These are phyloP conservation scores for Exophiala spinifera DNA, from an alignment of 2,329 filamentous ascomycete genomes.

Conservation along the genomic window DNA sequence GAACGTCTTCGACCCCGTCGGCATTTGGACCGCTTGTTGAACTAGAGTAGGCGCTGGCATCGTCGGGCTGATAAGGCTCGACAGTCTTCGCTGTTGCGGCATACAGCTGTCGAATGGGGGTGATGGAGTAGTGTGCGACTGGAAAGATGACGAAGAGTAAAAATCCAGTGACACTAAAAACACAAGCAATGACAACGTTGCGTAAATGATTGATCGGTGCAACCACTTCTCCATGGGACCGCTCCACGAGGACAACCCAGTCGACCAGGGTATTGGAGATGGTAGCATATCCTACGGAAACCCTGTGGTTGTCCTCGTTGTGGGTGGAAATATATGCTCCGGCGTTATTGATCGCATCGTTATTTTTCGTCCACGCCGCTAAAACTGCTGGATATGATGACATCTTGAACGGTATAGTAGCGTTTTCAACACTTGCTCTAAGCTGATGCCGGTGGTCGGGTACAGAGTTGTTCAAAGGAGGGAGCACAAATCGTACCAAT, in stretches of 20 bases:
- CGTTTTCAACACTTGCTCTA: conserved; percentile 26
- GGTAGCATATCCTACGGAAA: conserved; percentile 78
- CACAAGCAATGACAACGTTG: conserved; percentile 75
- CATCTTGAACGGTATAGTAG: conserved; percentile 57
- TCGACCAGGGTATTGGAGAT: conserved; percentile 67
- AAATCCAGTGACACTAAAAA: conserved; percentile 76
- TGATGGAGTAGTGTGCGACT: conserved; percentile 75
- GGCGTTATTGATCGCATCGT: conserved; percentile 59
- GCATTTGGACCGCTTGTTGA: conserved; percentile 32
- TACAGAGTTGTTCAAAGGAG: conserved; percentile 21
- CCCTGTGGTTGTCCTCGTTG: conserved; percentile 67
- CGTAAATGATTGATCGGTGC: conserved; percentile 71
- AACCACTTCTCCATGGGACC: conserved; percentile 70
- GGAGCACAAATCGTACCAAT: conserved; percentile 26
- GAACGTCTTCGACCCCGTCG: conserved; percentile 49
- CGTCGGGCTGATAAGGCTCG: conserved; percentile 47
- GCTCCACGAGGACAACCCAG: conserved; percentile 81
- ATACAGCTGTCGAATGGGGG: conserved; percentile 74
- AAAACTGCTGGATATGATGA: conserved; percentile 61
- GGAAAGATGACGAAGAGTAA: conserved; percentile 71
- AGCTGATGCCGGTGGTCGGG: conserved; percentile 21
- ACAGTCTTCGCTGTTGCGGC: conserved; percentile 72
- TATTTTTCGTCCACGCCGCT: conserved; percentile 55
- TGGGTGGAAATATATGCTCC: conserved; percentile 64
- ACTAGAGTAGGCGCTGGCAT: conserved; percentile 41